Evolutionary conservation across 2,329 filamentous ascomycete species (phyloP), one percentile per base, ranked within the genome.

Genomic region (Fonsecaea pedrosoi): DNA sequence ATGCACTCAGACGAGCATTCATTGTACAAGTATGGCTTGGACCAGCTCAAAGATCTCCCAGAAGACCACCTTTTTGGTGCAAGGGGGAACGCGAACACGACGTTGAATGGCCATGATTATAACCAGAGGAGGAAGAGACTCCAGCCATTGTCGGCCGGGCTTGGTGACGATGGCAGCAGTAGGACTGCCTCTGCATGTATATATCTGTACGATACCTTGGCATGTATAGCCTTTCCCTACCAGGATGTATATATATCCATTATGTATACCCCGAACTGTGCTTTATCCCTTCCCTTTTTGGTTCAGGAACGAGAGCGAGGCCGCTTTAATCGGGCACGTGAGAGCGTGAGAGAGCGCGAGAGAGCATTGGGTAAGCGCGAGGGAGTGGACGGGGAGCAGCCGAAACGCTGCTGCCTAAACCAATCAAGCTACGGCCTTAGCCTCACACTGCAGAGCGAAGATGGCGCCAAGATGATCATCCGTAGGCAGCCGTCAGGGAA

Each of bases 101-200:
- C 30, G 45, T 50, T 38, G 13, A 40, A 57, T 35, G 54, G 54
- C 34, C 54, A 25, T 40, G 35, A 30, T 25, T 30, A 50, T 21
- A 50, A 2, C 45, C 4, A 18, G 45, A 50, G 45, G 21, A 25
- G 45, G 9, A 50, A 50, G 9, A 5, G 45, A 50, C 45, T 50
- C 21, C 45, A 50, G 7, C 3, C 8, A 18, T 25, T 21, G 45
- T 13, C 45, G 18, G 25, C 4, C 4, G 45, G 45, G 12, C 45
- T 30, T 50, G 18, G 18, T 50, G 45, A 25, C 21, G 45, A 50
- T 18, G 18, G n/a, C 18, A 25, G 45, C 45, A 21, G 18, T 12
- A 25, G 8, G 21, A 12, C 45, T 25, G 18, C 45, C 18, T 25
- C 45, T 4, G n/a, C 18, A n/a, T 25, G 45, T 50, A 50, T 50